A percentile compares a stretch with the other conserved stretches of the same genome.
phyloP scores from a whole-genome alignment of 345 rosid species.

The Turritis glabra region DNA sequence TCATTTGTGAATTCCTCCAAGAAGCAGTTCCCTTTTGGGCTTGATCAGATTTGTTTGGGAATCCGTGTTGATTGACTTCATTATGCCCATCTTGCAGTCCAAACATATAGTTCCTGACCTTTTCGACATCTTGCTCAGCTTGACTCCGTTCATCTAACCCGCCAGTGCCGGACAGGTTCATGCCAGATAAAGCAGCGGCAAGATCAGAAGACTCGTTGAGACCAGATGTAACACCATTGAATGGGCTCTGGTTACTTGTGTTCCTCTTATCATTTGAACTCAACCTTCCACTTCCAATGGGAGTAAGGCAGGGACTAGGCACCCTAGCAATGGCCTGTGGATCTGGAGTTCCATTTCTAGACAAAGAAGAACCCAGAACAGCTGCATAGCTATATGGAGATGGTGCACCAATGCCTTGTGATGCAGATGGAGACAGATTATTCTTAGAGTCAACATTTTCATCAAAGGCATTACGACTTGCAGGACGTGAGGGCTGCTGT shows the following conservation, averaged over 20 bases:
- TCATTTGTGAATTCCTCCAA: conserved; percentile 53
- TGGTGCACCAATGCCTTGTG: conserved; percentile 50
- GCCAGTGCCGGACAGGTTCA: conserved; percentile 59
- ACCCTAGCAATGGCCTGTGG: conserved; percentile 72
- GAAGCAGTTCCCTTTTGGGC: conserved; percentile 41
- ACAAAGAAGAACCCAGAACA: conserved; percentile 74
- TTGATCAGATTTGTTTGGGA: conserved; percentile 47
- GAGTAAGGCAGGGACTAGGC: conserved; percentile 87
- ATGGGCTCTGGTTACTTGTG: conserved; percentile 49
- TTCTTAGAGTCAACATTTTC: conserved; percentile 55
- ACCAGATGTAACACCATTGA: conserved; percentile 57
- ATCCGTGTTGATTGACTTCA: conserved; percentile 47
- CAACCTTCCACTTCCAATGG: conserved; percentile 81
- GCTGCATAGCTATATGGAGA: conserved; percentile 76
- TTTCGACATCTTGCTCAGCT: conserved; percentile 48
- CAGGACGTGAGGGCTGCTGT: conserved; percentile 57
- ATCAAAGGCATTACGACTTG: conserved; percentile 73
- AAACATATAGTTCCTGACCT: conserved; percentile 54
- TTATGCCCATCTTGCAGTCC: conserved; percentile 49
- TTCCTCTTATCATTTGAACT: conserved; percentile 63
- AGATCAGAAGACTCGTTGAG: conserved; percentile 57
- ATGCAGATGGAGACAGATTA: conserved; percentile 53
- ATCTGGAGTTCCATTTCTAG: conserved; percentile 89
- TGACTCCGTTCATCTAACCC: conserved; percentile 49
- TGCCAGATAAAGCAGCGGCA: conserved; percentile 64